phyloP scores from a whole-genome alignment of 2,329 filamentous ascomycete species.

The Talaromyces funiculosus region DNA sequence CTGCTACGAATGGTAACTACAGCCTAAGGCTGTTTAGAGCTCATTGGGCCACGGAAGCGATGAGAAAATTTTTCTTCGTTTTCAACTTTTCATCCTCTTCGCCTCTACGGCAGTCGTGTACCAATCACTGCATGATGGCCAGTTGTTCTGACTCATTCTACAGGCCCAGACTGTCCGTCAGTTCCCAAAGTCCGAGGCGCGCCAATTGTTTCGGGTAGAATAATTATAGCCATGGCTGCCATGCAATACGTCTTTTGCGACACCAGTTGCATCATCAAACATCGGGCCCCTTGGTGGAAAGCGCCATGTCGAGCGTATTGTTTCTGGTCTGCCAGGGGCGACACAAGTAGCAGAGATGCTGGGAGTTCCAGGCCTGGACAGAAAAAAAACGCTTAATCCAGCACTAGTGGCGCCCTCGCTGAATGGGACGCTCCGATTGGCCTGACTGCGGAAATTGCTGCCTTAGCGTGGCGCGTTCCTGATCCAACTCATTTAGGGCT shows the following conservation, averaged over 20 bases:
- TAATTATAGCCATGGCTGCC: neutral
- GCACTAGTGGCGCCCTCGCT: neutral
- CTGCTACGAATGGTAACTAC: neutral
- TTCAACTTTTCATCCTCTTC: neutral
- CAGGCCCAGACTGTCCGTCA: neutral
- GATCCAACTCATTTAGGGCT: neutral
- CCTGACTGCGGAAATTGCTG: neutral
- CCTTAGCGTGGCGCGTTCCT: constrained; percentile 6
- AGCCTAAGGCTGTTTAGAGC: neutral
- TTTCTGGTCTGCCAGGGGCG: neutral
- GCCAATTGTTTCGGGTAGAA: constrained; percentile 4
- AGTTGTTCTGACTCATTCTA: constrained; percentile 2
- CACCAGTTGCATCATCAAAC: constrained; percentile 5
- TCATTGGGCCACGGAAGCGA: constrained; percentile 6
- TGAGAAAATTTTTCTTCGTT: neutral
- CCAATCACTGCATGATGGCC: neutral
- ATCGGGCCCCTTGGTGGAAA: neutral
- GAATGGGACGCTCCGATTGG: neutral
- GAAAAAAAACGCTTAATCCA: neutral
- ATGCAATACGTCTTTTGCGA: neutral
- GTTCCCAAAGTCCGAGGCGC: neutral
- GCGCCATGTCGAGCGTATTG: neutral
- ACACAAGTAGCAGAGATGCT: neutral
- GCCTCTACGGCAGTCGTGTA: neutral
- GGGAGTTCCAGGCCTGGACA: neutral